Percentiles rank a stretch among this genome's conserved stretches.
Conservation (phyloP, 257 asterid species). For the Solanum chaucha region DNA sequence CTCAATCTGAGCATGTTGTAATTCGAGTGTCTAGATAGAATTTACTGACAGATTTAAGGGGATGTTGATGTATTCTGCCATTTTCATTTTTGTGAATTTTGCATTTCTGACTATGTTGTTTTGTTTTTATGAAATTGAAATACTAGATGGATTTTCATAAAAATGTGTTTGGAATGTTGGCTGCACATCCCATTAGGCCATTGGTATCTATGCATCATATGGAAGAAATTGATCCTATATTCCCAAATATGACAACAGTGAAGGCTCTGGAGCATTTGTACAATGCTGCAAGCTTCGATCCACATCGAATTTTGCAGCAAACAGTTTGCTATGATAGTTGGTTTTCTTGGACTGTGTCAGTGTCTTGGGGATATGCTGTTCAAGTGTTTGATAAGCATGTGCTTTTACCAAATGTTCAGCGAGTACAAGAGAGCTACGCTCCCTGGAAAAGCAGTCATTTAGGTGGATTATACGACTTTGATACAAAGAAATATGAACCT, state of each 20-base stretch:
- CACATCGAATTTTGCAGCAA: slow-evolving; percentile 63
- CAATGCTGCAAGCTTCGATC: slow-evolving; percentile 37
- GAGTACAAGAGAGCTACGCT: slow-evolving; percentile 35
- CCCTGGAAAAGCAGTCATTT: slow-evolving; percentile 42
- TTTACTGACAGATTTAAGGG: neutral
- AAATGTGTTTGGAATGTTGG: slow-evolving; percentile 52
- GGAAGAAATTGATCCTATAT: slow-evolving; percentile 46
- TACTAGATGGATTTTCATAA: slow-evolving; percentile 73
- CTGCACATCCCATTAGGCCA: slow-evolving; percentile 59
- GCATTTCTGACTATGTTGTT: neutral
- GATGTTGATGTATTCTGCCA: neutral
- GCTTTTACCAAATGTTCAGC: slow-evolving; percentile 37
- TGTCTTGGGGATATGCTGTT: slow-evolving; percentile 85
- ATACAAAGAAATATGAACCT: slow-evolving; percentile 18
- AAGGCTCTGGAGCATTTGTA: slow-evolving; percentile 42
- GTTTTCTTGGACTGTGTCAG: slow-evolving; percentile 72
- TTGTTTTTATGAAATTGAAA: neutral
- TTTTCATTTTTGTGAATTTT: neutral
- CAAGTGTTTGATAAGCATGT: slow-evolving; percentile 42
- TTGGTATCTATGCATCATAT: slow-evolving; percentile 61
- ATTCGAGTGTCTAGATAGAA: neutral
- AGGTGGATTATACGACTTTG: slow-evolving; percentile 13
- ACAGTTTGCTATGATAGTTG: slow-evolving; percentile 65
- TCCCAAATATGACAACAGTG: slow-evolving; percentile 46
- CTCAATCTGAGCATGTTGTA: neutral